Evolutionary conservation across 1,284 basidiomycete genomes (phyloP).

Genomic region (Neolentinus lepideus): DNA sequence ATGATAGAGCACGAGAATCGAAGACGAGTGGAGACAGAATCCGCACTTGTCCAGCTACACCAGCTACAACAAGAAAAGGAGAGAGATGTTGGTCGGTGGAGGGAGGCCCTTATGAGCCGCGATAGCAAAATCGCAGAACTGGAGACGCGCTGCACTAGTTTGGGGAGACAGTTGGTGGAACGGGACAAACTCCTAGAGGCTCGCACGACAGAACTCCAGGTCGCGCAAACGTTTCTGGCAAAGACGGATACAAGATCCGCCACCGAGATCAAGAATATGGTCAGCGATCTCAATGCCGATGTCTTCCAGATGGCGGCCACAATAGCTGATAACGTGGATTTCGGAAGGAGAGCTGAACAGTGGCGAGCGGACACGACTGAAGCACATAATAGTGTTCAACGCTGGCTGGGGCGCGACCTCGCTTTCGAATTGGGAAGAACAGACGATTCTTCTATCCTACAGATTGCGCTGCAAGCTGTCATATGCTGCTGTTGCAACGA

Average conservation of each 20-base stretch:
- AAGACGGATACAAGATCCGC: constrained; percentile 16
- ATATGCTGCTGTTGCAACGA: neutral
- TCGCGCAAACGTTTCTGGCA: constrained; percentile 15
- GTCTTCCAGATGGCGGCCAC: constrained; percentile 16
- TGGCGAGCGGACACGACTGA: constrained; percentile 4
- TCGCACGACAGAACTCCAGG: constrained; percentile 14
- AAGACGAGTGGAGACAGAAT: too few species aligned
- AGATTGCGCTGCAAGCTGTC: neutral
- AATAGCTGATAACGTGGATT: constrained; percentile 11
- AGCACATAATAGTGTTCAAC: neutral
- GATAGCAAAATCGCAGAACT: neutral
- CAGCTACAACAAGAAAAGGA: too few species aligned
- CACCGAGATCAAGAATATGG: constrained; percentile 13
- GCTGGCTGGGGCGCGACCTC: neutral
- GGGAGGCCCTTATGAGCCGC: neutral
- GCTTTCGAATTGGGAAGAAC: neutral
- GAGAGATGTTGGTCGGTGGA: neutral
- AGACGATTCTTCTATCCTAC: neutral
- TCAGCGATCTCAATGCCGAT: constrained; percentile 13
- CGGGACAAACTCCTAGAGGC: constrained; percentile 6
- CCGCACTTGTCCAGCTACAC: too few species aligned
- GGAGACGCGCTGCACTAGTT: neutral
- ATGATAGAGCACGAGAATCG: too few species aligned
- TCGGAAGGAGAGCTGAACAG: constrained; percentile 3
- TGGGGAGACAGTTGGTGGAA: neutral